Evolutionary conservation across 805 yeast genomes (phyloP), one percentile per base, ranked within the genome.

Genomic region (Metschnikowia noctiluminum): DNA sequence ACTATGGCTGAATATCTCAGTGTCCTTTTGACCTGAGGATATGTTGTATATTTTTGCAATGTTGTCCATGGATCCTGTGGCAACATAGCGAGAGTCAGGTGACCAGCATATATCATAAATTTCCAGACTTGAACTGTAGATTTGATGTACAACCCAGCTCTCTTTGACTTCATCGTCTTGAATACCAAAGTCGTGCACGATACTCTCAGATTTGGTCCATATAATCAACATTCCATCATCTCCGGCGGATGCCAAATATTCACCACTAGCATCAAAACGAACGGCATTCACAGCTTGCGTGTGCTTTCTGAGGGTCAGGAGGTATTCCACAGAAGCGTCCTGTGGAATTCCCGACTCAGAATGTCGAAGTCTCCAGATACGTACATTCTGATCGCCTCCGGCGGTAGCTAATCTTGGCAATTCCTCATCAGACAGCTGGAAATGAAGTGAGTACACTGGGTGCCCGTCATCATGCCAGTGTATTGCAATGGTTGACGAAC

Each of bases 231-330:
- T 81, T 1, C 99, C 98, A 64, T 94, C 99, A 62, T 94, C 99
- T 3, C 97, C 96, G 0, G 96, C 97, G 0, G 92, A 79, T 0
- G 98, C 98, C 21, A 94, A 70, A 7, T 77, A 55, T 42, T 78
- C 74, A 1, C 97, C 97, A 2, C 64, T 67, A 2, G 85, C 82
- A 60, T 81, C 84, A 62, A 91, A 94, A 44, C 96, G 70, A 6
- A 89, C 96, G 32, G 82, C 91, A 62, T 94, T 94, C 16, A 94
- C 97, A 0, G 98, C 97, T 63, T 90, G 96, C 2, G 94, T 87
- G 63, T 94, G 99, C 58, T 89, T 90, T 3, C 85, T 66, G 43
- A 94, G 74, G 0, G 97, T 89, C 14, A 94, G 80, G 28, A 90
- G 70, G 63, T 90, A 92, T 51, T 83, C 86, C 14, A 90, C 86